Evolutionary conservation across 495 filamentous ascomycete genomes (phyloP), one percentile per base, ranked within the genome.

Genomic region (Penicillium macrosclerotiorum): DNA sequence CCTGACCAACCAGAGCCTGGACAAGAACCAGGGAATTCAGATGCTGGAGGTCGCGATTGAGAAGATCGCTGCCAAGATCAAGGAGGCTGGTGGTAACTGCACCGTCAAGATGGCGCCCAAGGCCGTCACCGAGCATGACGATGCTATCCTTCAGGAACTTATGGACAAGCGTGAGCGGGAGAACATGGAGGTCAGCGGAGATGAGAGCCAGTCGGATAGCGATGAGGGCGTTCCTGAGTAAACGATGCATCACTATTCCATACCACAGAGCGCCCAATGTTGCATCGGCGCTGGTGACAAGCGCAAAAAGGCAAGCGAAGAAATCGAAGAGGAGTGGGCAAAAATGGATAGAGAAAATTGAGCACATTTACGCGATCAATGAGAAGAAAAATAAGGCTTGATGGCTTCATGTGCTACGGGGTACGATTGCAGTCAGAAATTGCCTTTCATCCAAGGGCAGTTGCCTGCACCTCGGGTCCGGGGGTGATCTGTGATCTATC

Each of bases 131-230:
- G 93, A 97, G 79, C 92, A 89, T 56, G 93, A 98, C 62, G 93
- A 98, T 70, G 93, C 92, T 18, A 90, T 95, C 62, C 74, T 98
- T 54, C 88, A 95, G 68, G 94, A 92, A 34, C 77, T 98, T 47
- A 98, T 98, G 93, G 93, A 97, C 75, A 97, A 96, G 83, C 83
- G 90, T 51, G 93, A 95, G 77, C 84, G 91, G 49, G 93, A 98
- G 80, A 97, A 97, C 73, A 85, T 84, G 65, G 88, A 96, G 67
- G 88, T 98, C 45, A 94, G 89, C 62, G 93, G 93, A 36, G 93
- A 98, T 63, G 94, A 97, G 76, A 89, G 86, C 66, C 77, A 87
- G 68, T 93, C 87, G 56, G 91, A 93, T 68, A 92, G 86, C 55
- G 93, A 96, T 60, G 93, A 96, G 57, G 80, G 75, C 50, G 64